Conservation (phyloP, 306 rosid species). For the Phaseolus lunatus region DNA sequence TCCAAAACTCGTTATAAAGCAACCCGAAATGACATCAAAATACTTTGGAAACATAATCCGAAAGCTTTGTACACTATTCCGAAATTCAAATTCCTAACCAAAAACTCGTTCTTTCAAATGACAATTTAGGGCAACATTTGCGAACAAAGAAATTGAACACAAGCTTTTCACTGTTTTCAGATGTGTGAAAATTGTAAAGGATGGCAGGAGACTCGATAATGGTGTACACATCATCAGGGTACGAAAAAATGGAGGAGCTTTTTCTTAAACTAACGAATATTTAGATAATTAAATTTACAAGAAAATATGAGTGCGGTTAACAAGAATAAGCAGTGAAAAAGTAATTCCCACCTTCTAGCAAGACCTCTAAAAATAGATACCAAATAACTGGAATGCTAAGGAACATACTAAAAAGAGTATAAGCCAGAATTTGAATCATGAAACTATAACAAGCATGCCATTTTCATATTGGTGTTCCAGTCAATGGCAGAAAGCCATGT, state of each 20-base stretch:
- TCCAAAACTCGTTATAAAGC: too few species aligned
- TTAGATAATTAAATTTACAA: neutral
- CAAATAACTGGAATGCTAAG: neutral
- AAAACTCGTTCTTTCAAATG: neutral
- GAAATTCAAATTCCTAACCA: neutral
- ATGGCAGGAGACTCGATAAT: neutral
- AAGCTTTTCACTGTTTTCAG: neutral
- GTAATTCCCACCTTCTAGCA: neutral
- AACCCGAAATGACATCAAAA: neutral
- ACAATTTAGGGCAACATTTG: neutral
- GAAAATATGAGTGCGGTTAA: neutral
- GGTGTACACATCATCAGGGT: too few species aligned
- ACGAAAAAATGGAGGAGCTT: neutral
- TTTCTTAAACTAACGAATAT: neutral
- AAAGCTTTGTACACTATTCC: neutral
- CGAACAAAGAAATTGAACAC: neutral
- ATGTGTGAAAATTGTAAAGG: neutral
- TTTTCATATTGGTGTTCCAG: neutral
- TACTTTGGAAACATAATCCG: neutral
- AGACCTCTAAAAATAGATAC: neutral
- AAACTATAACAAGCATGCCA: slow-evolving; percentile 10
- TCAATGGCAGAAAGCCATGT: neutral
- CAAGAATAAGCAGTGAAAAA: neutral
- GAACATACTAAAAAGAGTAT: neutral
- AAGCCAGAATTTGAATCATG: neutral